Evolutionary conservation across 2,329 filamentous ascomycete genomes (phyloP), one percentile per base, ranked within the genome.

Genomic region (Colletotrichum abscissum): DNA sequence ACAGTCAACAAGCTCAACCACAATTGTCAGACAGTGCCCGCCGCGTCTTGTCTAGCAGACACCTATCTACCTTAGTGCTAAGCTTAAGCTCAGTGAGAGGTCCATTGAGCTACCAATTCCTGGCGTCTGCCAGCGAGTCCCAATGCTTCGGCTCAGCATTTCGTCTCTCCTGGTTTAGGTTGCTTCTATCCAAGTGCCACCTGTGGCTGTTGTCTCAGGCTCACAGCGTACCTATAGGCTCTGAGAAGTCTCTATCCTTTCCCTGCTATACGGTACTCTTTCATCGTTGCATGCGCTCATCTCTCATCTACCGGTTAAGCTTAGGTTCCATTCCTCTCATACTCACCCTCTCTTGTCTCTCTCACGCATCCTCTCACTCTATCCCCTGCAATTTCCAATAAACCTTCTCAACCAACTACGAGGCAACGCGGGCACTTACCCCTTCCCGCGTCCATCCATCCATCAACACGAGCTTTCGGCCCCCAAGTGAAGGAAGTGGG

Each of bases 241-340:
- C 4, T n/a, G 33, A 65, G 60, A n/a, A 57, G 22, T 22, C 30
- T 59, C 33, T 42, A 5, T 16, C 42, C 4, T 19, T 60, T 26
- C 42, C 35, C 55, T 52, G 59, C 56, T 46, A 8, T 42, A 11
- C 5, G 14, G 33, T 64, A 30, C 55, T 24, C 35, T 46, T 66
- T 52, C n/a, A 62, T 73, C 46, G 67, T 73, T 73, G 67, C 70
- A 73, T 62, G 16, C 49, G 63, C 30, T 65, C n/a, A 46, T 12
- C 22, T 52, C 26, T 42, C n/a, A 12, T 63, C 62, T 24, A n/a
- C 14, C n/a, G 42, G 42, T 4, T 7, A 24, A 35, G 24, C 46
- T 26, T 28, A 49, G 49, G 22, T n/a, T 54, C 30, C 30, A 33
- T 33, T 35, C 30, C n/a, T 52, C 56, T 56, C 67, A 16, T 38